Base-by-base conservation (phyloP, 352 stramenopile species). In the Pythium pyrilobum region DNA sequence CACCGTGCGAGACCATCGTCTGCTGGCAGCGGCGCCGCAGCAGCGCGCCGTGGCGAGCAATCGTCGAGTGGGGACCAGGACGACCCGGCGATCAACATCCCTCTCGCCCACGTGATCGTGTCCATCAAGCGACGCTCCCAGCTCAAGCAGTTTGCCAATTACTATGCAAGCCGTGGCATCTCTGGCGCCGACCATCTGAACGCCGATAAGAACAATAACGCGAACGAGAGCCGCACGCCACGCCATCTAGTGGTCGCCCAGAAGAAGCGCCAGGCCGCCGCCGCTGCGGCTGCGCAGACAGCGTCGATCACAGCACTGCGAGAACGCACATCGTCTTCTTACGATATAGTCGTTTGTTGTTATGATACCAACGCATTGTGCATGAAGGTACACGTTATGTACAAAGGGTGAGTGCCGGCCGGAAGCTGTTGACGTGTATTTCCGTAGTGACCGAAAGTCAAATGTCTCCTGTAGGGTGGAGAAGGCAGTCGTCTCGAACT, bases 91-190 rank as follows among this genome's bases (percentile, higher is more conserved):
- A 67, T 84, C 44, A 85, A 85, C 41, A 71, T 87, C 11, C 76
- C 78, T 11, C 52, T 89, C 4, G 62, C 76, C 3, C 78, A 89
- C 15, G 74, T 89, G 13, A 82, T 89, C 40, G 71, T 87, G 12
- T 83, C 72, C 11, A 77, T 89, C 57, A 87, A 89, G 52, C 75
- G 78, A 0, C 72, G 78, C 6, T 62, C 64, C 11, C 78, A 89
- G 44, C 64, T 89, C 49, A 69, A 77, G 46, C 72, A 87, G 41
- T 89, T 89, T 40, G 74, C 78, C 9, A 67, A 64, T 42, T 89
- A 85, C 64, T 89, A 89, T 56, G 61, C 66, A 10, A 81, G 68
- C 54, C 73, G 77, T 16, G 78, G 78, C 8, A 85, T 89, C 46
- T 82, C 78, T 1, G 78, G 78, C 1, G 70, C 78, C 0, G 69